Conservation (phyloP, 2,329 filamentous ascomycete species). For the Fusarium siculi region DNA sequence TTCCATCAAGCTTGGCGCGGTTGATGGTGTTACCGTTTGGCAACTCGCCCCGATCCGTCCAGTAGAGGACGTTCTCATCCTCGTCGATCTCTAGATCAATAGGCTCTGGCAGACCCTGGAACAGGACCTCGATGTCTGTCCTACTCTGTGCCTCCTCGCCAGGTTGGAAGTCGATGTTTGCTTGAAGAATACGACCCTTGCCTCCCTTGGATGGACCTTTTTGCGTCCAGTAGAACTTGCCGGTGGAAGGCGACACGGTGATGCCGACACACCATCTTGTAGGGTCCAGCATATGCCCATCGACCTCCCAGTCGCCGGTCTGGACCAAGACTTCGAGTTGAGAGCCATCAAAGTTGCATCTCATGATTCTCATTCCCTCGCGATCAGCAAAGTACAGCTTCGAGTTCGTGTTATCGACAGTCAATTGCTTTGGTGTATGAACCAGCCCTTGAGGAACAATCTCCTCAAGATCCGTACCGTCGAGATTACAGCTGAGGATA, state of each 20-base stretch:
- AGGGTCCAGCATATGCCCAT: neutral
- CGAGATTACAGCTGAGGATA: neutral
- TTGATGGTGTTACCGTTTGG: neutral
- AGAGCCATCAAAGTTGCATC: constrained; percentile 1
- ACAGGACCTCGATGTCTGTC: neutral
- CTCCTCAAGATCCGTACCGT: neutral
- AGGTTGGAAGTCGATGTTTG: neutral
- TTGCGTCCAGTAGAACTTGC: constrained; percentile 9
- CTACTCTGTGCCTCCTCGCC: neutral
- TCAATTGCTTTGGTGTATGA: constrained; percentile 2
- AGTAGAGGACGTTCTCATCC: neutral
- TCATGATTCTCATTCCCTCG: neutral
- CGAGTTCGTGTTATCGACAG: neutral
- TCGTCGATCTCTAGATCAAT: neutral
- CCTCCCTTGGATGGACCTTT: neutral
- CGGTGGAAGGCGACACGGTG: neutral
- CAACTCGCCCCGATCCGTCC: neutral
- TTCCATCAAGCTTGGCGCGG: neutral
- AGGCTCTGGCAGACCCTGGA: neutral
- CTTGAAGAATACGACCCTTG: neutral
- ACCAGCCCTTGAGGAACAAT: neutral
- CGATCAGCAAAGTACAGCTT: constrained; percentile 6
- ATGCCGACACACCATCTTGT: constrained; percentile 2
- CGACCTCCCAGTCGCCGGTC: neutral
- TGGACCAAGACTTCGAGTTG: neutral